These are phyloP conservation scores for Hydnomerulius pinastri DNA, from an alignment of 768 basidiomycete genomes.

Conservation along the genomic window DNA sequence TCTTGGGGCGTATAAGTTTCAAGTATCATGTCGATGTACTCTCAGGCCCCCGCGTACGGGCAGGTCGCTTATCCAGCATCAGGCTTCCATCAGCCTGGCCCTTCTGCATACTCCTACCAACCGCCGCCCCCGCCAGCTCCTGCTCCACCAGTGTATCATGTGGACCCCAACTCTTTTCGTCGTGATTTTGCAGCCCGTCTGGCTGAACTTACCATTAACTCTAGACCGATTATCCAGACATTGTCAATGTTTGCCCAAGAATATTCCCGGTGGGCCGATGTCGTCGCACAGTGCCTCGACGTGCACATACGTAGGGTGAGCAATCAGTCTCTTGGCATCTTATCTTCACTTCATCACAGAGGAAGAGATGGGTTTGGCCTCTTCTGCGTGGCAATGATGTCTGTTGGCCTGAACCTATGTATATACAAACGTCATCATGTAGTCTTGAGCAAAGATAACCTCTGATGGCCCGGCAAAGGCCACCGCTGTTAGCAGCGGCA, in stretches of 20 bases:
- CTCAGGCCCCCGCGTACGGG: constrained; percentile 59
- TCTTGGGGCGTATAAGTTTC: constrained; percentile 38
- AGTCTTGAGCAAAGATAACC: constrained; percentile 45
- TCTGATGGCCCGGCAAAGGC: constrained; percentile 33
- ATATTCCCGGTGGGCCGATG: constrained; percentile 72
- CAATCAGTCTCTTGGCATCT: constrained; percentile 31
- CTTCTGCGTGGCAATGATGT: constrained; percentile 21
- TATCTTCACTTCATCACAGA: constrained; percentile 25
- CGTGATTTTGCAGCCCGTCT: constrained; percentile 77
- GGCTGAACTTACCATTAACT: constrained; percentile 87
- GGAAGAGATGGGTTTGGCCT: constrained; percentile 29
- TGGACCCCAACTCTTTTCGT: constrained; percentile 74
- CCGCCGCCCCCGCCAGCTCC: constrained; percentile 43
- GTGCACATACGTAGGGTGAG: constrained; percentile 89
- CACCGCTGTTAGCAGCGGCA: constrained; percentile 35
- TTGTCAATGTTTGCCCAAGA: constrained; percentile 93
- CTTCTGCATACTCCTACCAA: constrained; percentile 48
- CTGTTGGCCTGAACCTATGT: constrained; percentile 42
- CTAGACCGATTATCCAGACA: constrained; percentile 90
- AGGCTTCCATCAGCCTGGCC: constrained; percentile 47
- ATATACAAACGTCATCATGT: constrained; percentile 45
- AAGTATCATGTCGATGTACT: constrained; percentile 61
- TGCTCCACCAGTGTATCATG: constrained; percentile 44
- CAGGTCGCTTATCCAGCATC: constrained; percentile 54
- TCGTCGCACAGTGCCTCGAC: constrained; percentile 81